Base-by-base conservation (phyloP, 2,329 filamentous ascomycete genomes). In the Paecilomyces sp. region DNA sequence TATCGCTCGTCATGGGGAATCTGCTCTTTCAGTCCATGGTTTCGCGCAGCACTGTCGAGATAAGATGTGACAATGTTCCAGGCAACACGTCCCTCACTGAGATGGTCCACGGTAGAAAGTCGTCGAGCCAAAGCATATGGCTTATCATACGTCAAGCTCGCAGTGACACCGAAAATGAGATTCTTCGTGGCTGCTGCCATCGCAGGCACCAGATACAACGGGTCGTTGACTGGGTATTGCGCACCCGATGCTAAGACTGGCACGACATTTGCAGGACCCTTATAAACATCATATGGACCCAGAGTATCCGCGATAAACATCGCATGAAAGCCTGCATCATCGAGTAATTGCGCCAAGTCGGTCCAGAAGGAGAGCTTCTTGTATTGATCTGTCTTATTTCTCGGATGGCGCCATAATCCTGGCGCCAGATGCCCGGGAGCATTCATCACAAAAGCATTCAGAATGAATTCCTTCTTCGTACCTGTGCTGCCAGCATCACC, bases 41-140 rank as follows among this genome's bases (percentile, higher is more conserved):
- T 80, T 15, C 76, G 71, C 1, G 80, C 79, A 2, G 80, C 78
- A n/a, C 74, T 77, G 41, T 81, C 77, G 1, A 80, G 67, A 60
- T 81, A 81, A 7, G 72, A 76, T 0, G 80, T 82, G 0, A 83
- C 80, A 34, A 82, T 79, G 55, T 83, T 83, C 80, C 80, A 82
- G 0, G 76, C 82, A 0, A 82, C 77, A 1, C 82, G 76, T 0
- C 82, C 81, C 33, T 75, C 71, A 55, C 76, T 81, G 3, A 84
- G 68, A 61, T 84, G 81, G 59, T 84, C 82, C 3, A 84, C 71
- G 0, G 80, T 82, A 1, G 81, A 82, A 57, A 84, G 82, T 1
- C 80, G 79, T 1, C 82, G 74, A 0, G 82, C 82, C 8, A 83
- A 75, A 54, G 83, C 80, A 53, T 83, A 83, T 4, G 82, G 80